Conservation (phyloP, 345 rosid genomes). For the Hibiscus mutabilis region DNA sequence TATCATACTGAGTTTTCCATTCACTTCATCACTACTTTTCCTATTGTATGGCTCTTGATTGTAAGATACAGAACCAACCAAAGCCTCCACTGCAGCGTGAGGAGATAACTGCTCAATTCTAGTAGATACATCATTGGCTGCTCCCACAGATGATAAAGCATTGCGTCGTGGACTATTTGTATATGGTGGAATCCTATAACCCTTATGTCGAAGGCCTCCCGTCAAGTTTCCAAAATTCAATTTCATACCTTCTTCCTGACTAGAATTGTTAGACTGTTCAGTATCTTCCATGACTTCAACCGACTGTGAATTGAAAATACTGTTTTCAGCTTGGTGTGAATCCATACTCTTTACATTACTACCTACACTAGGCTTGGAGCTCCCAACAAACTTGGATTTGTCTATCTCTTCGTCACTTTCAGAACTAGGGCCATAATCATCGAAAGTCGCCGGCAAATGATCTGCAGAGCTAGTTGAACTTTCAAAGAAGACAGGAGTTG, state of each 20-base stretch:
- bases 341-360: slow-evolving; percentile 5
- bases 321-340: slow-evolving; percentile 30
- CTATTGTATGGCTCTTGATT: slow-evolving; percentile 25
- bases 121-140: slow-evolving; percentile 22
- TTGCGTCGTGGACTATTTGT: slow-evolving; percentile 23
- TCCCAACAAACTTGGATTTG: slow-evolving; percentile 19
- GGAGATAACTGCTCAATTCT: slow-evolving; percentile 24
- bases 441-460: slow-evolving; percentile 42
- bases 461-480: slow-evolving; percentile 27
- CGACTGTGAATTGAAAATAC: slow-evolving; percentile 21
- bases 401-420: slow-evolving; percentile 42
- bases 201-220: slow-evolving; percentile 48
- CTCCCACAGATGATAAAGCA: slow-evolving; percentile 23
- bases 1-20: slow-evolving; percentile 23
- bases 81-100: slow-evolving; percentile 13
- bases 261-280: slow-evolving; percentile 24
- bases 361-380: neutral
- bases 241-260: slow-evolving; percentile 30
- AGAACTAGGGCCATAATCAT: slow-evolving; percentile 51
- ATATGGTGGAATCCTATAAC: slow-evolving; percentile 39
- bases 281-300: slow-evolving; percentile 30
- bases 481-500: slow-evolving; percentile 34
- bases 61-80: slow-evolving; percentile 22
- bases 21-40: slow-evolving; percentile 20
- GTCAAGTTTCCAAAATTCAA: slow-evolving; percentile 41